These are phyloP conservation scores for Populus tomentosa DNA, from an alignment of 441 rosid genomes.

Conservation along the genomic window DNA sequence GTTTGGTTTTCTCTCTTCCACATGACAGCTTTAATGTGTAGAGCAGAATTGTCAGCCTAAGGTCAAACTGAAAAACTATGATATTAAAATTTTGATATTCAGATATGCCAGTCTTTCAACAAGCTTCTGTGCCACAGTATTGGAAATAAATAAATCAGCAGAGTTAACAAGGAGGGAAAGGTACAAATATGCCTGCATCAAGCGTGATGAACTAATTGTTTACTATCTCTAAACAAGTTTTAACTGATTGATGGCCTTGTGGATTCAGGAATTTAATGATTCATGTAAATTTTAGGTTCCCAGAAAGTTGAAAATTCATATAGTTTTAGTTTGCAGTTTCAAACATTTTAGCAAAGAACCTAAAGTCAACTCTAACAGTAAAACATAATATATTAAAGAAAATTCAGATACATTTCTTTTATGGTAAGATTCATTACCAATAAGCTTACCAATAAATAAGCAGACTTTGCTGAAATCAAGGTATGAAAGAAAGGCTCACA, in stretches of 20 bases:
- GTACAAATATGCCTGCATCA: background rate
- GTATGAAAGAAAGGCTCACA: background rate
- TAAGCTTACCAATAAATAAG: background rate
- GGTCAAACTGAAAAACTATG: background rate
- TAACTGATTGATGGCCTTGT: background rate
- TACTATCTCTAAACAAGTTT: background rate
- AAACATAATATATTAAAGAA: background rate
- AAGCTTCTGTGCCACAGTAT: background rate
- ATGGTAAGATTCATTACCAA: background rate
- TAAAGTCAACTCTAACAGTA: background rate
- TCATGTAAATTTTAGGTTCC: background rate
- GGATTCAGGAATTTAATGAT: background rate
- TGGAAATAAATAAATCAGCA: background rate
- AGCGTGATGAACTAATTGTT: background rate
- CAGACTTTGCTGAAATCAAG: background rate
- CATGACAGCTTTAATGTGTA: background rate
- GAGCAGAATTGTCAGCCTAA: background rate
- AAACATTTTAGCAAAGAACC: background rate
- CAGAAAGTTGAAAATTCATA: background rate
- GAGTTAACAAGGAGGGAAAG: background rate
- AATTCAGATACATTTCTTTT: background rate
- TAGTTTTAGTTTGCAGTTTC: background rate
- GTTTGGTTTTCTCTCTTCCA: background rate
- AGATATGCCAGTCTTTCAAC: background rate
- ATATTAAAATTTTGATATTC: background rate